A percentile compares a stretch with the other conserved stretches of the same genome.
Conservation (phyloP, 2,329 filamentous ascomycete species). For the Sporothrix schenckii region DNA sequence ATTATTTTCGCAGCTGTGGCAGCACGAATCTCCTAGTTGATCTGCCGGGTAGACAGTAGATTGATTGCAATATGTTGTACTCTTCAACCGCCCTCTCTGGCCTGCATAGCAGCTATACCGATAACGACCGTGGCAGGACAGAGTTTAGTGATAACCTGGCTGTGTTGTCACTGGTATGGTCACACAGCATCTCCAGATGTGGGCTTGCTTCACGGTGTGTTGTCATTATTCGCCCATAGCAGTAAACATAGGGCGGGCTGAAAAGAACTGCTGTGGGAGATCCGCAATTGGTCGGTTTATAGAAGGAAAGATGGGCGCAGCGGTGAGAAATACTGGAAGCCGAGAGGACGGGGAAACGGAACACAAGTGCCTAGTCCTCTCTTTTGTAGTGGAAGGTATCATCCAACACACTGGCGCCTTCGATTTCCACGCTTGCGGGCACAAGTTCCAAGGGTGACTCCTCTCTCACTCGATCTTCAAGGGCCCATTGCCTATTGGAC, state of each 20-base stretch:
- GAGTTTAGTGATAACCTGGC: too few relatives aligned
- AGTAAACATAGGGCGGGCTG: not conserved
- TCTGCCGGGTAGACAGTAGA: not conserved
- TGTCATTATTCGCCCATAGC: not conserved
- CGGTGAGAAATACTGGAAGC: not conserved
- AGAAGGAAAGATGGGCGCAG: not conserved
- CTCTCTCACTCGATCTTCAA: conserved; percentile 34
- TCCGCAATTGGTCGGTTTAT: not conserved
- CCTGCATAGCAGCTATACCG: not conserved
- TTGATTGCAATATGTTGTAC: not conserved
- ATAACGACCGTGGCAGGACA: not conserved
- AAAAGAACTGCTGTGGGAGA: not conserved
- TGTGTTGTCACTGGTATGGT: not conserved
- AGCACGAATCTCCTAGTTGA: too few relatives aligned
- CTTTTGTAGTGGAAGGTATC: conserved; percentile 56
- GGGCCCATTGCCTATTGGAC: conserved; percentile 30
- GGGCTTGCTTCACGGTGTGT: not conserved
- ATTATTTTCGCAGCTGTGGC: not conserved
- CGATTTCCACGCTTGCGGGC: conserved; percentile 40
- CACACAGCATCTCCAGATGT: not conserved
- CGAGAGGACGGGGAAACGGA: conserved; percentile 12
- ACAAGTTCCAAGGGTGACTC: conserved; percentile 43
- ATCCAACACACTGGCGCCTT: conserved; percentile 50
- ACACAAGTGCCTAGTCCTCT: conserved; percentile 23
- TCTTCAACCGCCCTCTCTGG: not conserved